Conservation (phyloP, 2,329 filamentous ascomycete species). For the Corinectria fuckeliana region DNA sequence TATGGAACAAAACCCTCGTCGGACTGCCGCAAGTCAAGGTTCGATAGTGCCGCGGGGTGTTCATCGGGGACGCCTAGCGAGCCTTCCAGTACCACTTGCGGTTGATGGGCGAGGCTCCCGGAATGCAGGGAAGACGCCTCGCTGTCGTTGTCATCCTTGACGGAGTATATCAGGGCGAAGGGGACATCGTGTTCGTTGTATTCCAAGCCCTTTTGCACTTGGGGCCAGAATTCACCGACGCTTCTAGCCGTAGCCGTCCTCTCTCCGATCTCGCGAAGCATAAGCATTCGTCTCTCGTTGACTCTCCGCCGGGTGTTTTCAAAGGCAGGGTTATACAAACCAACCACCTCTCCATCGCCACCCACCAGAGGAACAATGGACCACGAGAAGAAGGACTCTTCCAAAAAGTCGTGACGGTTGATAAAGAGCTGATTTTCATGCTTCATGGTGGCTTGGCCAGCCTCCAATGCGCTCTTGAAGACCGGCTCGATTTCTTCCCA, state of each 20-base stretch:
- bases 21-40: conserved; percentile 73
- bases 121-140: conserved; percentile 76
- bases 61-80: conserved; percentile 70
- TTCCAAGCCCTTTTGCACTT: conserved; percentile 72
- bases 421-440: conserved; percentile 82
- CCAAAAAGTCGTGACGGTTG: conserved; percentile 70
- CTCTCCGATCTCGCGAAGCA: conserved; percentile 78
- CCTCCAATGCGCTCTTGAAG: conserved; percentile 70
- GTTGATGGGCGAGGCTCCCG: conserved; percentile 65
- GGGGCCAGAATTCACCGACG: conserved; percentile 75
- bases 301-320: conserved; percentile 82
- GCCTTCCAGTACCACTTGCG: conserved; percentile 74
- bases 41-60: conserved; percentile 65
- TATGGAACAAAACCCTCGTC: conserved; percentile 77
- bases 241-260: conserved; percentile 75
- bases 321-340: conserved; percentile 80
- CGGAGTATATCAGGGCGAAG: conserved; percentile 79
- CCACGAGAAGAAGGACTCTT: conserved; percentile 86
- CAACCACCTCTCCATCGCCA: conserved; percentile 74
- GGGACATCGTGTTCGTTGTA: conserved; percentile 79
- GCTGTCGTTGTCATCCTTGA: conserved; percentile 73
- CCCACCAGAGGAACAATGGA: conserved; percentile 80
- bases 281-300: conserved; percentile 80
- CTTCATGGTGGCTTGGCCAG: conserved; percentile 83
- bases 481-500: conserved; percentile 74